Evolutionary conservation across 768 basidiomycete genomes (phyloP).

Genomic region (Serendipita sp.): DNA sequence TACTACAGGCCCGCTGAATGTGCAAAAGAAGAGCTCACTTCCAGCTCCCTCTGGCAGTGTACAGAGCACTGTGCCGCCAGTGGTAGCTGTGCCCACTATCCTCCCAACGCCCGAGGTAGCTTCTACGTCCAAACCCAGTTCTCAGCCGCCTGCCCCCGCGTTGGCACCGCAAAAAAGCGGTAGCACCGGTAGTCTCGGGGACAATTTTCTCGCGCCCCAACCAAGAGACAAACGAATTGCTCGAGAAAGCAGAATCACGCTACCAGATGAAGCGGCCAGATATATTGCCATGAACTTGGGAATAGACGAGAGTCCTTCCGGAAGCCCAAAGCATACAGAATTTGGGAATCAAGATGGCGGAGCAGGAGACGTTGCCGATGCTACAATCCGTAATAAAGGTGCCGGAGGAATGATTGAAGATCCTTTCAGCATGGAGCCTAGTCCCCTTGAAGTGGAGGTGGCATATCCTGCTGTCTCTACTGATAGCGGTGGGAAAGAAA

Average conservation of each 20-base stretch:
- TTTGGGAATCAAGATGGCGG: background rate
- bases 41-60: background rate
- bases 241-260: conserved; percentile 52
- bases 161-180: conserved; percentile 6
- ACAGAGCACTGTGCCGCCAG: conserved; percentile 2
- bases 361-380: background rate
- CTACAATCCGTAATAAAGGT: background rate
- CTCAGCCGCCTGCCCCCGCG: conserved; percentile 22
- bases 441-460: background rate
- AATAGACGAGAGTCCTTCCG: conserved; percentile 46
- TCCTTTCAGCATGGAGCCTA: background rate
- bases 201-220: conserved; percentile 12
- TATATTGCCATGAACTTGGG: conserved; percentile 37
- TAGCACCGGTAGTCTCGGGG: background rate
- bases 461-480: background rate
- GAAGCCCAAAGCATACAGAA: conserved; percentile 28
- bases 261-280: conserved; percentile 62
- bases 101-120: background rate
- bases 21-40: background rate
- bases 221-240: conserved; percentile 21
- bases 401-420: background rate
- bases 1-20: background rate
- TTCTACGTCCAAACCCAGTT: background rate
- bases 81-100: conserved; percentile 13
- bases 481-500: background rate